Evolutionary conservation across 257 asterid species (phyloP).

Genomic region (Pogostemon cablin): DNA sequence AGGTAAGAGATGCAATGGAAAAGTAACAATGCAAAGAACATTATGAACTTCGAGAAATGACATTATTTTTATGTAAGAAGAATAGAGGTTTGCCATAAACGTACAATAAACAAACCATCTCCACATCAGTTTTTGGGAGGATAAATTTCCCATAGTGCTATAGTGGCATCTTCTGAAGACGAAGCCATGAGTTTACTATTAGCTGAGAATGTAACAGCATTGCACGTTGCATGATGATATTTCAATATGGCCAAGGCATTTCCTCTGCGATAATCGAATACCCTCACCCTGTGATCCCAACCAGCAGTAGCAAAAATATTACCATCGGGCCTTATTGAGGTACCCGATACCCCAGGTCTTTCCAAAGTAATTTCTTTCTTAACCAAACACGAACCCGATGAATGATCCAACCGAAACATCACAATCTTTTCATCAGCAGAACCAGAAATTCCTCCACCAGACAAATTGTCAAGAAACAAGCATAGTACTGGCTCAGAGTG

Average conservation of each 20-base stretch:
- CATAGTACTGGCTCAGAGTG: constrained; percentile 86
- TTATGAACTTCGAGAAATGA: neutral
- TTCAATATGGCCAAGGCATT: constrained; percentile 86
- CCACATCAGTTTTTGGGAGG: constrained; percentile 53
- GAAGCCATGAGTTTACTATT: constrained; percentile 72
- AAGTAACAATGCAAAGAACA: neutral
- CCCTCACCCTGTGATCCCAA: constrained; percentile 93
- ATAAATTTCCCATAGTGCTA: constrained; percentile 92
- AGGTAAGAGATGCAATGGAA: constrained; percentile 3
- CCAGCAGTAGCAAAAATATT: constrained; percentile 82
- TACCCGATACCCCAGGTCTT: constrained; percentile 72
- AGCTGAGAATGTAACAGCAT: constrained; percentile 72
- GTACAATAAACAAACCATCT: neutral
- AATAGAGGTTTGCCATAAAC: constrained; percentile 4
- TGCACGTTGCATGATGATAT: constrained; percentile 74
- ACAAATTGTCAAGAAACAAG: constrained; percentile 56
- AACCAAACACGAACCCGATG: constrained; percentile 59
- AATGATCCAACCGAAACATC: constrained; percentile 66
- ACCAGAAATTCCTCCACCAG: constrained; percentile 82
- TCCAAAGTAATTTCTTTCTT: constrained; percentile 76
- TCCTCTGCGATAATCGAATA: constrained; percentile 80
- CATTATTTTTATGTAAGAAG: neutral
- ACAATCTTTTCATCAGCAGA: constrained; percentile 83
- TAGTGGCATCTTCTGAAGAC: constrained; percentile 78
- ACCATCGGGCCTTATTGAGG: constrained; percentile 71